A percentile compares a stretch with the other conserved stretches of the same genome.
These are phyloP conservation scores for Rhizophagus clarus DNA, from an alignment of 192 early-diverging fungal genomes.

Conservation along the genomic window DNA sequence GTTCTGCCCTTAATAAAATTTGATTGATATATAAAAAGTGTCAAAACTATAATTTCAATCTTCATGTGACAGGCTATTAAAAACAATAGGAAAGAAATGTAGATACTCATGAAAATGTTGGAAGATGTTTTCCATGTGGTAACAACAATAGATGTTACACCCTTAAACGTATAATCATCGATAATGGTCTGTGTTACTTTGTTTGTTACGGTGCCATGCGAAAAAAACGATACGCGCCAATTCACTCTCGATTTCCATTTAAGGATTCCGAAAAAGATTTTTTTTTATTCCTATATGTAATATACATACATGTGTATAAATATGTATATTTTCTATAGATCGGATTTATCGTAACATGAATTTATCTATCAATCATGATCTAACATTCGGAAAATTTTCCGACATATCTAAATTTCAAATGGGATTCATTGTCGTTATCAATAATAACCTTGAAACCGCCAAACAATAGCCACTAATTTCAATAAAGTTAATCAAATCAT, in stretches of 20 bases:
- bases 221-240: no score
- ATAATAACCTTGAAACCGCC: not conserved
- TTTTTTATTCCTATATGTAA: no score
- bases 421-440: not conserved
- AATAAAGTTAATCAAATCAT: not conserved
- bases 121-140: not conserved
- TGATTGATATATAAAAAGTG: not conserved
- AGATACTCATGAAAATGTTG: not conserved
- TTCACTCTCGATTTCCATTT: no score
- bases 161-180: not conserved
- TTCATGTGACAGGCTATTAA: not conserved
- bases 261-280: no score
- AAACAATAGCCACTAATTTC: not conserved
- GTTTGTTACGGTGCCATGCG: not conserved
- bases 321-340: no score
- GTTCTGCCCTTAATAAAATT: no score
- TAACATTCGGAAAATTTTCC: no score
- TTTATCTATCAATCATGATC: no score
- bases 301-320: no score
- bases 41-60: not conserved
- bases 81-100: not conserved
- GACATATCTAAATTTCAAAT: not conserved
- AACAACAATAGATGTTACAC: slow-evolving; percentile 1
- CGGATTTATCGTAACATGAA: no score
- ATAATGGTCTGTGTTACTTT: not conserved